Evolutionary conservation across 805 yeast species (phyloP), one percentile per base, ranked within the genome.

Genomic region (Candida dajiaensis): DNA sequence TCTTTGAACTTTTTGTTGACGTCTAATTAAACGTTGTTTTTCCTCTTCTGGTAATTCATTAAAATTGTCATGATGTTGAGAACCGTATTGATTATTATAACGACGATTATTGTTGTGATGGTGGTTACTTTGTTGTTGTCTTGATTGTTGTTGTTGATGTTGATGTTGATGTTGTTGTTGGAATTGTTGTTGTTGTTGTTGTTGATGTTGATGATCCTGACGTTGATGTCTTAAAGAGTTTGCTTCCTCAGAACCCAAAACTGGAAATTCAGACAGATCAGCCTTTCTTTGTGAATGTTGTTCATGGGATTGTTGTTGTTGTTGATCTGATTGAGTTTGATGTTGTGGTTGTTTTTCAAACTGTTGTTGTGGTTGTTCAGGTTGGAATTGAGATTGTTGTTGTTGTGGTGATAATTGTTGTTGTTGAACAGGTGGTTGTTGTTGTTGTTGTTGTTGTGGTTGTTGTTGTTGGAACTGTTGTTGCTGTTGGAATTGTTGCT

Each of bases 1-100:
- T 52, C 84, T 76, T 41, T 81, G 75, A 43, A 85, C 89, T 63
- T 86, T 85, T 49, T 81, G 83, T 53, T 83, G 88, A 69, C 94
- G 82, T 41, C 70, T 71, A 46, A 80, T 76, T 46, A 81, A 71
- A 54, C 80, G 76, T 52, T 78, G 83, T 62, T 83, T 83, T 61
- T 85, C 90, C 58, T 84, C 92, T 8, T 85, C 86, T 38, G 84
- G 71, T 58, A 83, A 67, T 73, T 56, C 67, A 59, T 57, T 69
- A 45, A 58, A 58, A 43, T 51, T 56, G 25, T 56, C 62, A 40
- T 56, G 62, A 44, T 59, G 69, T 44, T 51, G 67, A 50, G 50
- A 55, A 40, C 53, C 54, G 44, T 49, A 51, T 46, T 58, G 61
- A 20, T 61, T 67, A 40, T 54, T 62, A 20, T 50, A 56, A 50